phyloP scores from a whole-genome alignment of 2,329 filamentous ascomycete genomes.

The Aureobasidium namibiae region DNA sequence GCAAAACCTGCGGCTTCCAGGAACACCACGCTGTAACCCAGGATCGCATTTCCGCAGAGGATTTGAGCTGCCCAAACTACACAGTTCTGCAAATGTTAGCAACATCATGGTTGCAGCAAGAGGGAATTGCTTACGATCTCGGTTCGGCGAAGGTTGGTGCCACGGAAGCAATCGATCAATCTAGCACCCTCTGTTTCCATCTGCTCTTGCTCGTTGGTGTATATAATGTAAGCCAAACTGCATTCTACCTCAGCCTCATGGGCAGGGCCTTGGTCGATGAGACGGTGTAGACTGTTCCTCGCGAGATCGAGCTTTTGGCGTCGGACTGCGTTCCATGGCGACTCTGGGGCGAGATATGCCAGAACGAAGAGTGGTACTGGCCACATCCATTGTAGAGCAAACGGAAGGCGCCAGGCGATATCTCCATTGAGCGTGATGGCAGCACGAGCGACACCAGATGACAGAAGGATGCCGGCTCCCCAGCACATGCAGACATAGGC shows the following conservation, averaged over 20 bases:
- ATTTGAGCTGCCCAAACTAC: slow-evolving; percentile 19
- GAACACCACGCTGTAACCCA: slow-evolving; percentile 29
- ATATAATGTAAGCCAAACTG: slow-evolving; percentile 24
- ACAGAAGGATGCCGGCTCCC: slow-evolving; percentile 53
- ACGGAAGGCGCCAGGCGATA: slow-evolving; percentile 34
- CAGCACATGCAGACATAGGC: slow-evolving; percentile 56
- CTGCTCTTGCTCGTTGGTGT: slow-evolving; percentile 1
- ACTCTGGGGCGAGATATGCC: slow-evolving; percentile 31
- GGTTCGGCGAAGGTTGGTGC: slow-evolving; percentile 35
- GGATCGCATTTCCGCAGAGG: slow-evolving; percentile 24
- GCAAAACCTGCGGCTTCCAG: slow-evolving; percentile 27
- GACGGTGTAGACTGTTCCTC: neutral
- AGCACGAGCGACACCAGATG: slow-evolving; percentile 29
- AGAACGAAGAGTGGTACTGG: slow-evolving; percentile 27
- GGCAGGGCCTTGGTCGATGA: neutral
- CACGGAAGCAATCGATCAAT: slow-evolving; percentile 37
- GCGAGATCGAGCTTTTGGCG: slow-evolving; percentile 25
- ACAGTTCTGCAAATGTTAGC: neutral
- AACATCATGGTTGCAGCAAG: neutral
- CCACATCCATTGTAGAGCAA: slow-evolving; percentile 38
- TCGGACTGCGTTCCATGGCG: slow-evolving; percentile 29
- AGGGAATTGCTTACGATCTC: slow-evolving; percentile 28
- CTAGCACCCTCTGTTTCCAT: slow-evolving; percentile 23
- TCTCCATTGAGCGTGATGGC: slow-evolving; percentile 22
- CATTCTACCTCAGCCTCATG: neutral